These are phyloP conservation scores for Metschnikowia bowlesiae DNA, from an alignment of 805 yeast species.

Conservation along the genomic window DNA sequence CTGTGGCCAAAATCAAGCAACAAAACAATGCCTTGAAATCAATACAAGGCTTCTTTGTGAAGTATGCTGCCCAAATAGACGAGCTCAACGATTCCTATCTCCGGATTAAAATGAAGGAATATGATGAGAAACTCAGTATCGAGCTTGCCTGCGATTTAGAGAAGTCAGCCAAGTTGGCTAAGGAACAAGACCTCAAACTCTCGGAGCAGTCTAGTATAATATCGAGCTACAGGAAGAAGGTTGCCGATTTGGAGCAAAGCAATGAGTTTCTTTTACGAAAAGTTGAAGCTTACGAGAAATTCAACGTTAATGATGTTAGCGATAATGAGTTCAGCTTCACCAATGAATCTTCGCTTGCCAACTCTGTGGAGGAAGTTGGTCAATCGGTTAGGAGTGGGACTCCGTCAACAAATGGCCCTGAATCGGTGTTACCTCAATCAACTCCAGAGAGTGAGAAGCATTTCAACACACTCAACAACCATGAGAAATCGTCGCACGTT, in stretches of 20 bases:
- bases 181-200: constrained; percentile 9
- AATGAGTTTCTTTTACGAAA: constrained; percentile 1
- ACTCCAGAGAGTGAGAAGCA: not conserved
- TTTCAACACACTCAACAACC: not conserved
- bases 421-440: not conserved
- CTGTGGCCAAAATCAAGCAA: constrained; percentile 53
- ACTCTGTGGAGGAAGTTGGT: not conserved
- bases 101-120: constrained; percentile 7
- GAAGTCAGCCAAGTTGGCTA: not conserved
- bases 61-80: constrained; percentile 34
- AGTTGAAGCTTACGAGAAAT: not conserved
- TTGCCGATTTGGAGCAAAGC: constrained; percentile 5
- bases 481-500: not conserved
- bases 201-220: constrained; percentile 9
- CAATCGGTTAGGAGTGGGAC: not conserved
- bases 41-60: constrained; percentile 50
- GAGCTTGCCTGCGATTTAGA: constrained; percentile 8
- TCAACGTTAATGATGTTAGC: not conserved
- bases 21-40: constrained; percentile 54
- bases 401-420: not conserved
- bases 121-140: constrained; percentile 5
- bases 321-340: constrained; percentile 3
- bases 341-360: not conserved
- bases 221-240: constrained; percentile 8
- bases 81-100: constrained; percentile 9